Percentiles rank a stretch among this genome's conserved stretches.
These are phyloP conservation scores for Candida silvatica DNA, from an alignment of 805 yeast species.

Conservation along the genomic window DNA sequence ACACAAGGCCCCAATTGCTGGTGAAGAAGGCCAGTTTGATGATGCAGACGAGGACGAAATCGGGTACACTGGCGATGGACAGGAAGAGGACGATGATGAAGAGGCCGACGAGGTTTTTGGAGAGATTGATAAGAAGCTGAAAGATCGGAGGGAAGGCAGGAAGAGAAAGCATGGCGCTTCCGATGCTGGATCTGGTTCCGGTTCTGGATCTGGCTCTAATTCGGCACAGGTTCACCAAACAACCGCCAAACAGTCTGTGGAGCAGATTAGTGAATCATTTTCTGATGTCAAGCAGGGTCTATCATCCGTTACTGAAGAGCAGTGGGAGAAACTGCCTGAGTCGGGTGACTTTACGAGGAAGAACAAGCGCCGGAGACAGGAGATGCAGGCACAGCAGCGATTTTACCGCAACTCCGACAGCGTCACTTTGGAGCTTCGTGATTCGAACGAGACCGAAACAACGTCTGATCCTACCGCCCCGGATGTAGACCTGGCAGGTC, in stretches of 20 bases:
- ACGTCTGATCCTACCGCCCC: constrained; percentile 10
- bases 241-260: constrained; percentile 17
- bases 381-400: constrained; percentile 55
- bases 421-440: constrained; percentile 31
- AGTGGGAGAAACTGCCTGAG: constrained; percentile 83
- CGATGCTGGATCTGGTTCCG: constrained; percentile 1
- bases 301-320: constrained; percentile 47
- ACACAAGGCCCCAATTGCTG: constrained; percentile 9
- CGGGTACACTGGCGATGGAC: not conserved
- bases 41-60: constrained; percentile 40
- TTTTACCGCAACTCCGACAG: constrained; percentile 81
- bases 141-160: constrained; percentile 23
- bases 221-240: constrained; percentile 12
- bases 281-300: constrained; percentile 60
- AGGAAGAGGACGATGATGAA: constrained; percentile 40
- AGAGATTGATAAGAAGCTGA: constrained; percentile 48
- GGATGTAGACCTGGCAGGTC: constrained; percentile 37
- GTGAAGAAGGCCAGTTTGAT: constrained; percentile 23
- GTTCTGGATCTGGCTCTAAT: constrained; percentile 5
- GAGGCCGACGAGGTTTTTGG: constrained; percentile 73
- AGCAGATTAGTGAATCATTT: constrained; percentile 44
- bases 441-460: constrained; percentile 26
- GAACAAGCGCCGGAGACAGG: constrained; percentile 63
- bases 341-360: constrained; percentile 79
- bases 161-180: constrained; percentile 16